Base-by-base conservation (phyloP, 257 asterid genomes). In the Petunia secreta region DNA sequence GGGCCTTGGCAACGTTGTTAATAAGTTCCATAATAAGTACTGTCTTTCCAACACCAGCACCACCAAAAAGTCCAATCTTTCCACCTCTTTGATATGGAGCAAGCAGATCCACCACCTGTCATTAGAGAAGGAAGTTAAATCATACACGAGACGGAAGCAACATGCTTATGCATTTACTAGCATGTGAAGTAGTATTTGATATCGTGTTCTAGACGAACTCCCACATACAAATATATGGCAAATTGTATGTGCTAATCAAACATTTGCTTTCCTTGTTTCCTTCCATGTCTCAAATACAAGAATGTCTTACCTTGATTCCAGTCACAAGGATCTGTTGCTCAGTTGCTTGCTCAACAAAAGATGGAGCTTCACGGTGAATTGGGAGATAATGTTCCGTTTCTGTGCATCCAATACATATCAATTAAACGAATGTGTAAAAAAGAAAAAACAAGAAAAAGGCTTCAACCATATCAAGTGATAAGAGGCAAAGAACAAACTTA, bases 21-120 rank as follows among this genome's bases (percentile, higher is more conserved):
- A 94, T 94, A 87, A 94, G 88, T 75, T 94, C 98, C 98, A 92
- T 94, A 80, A 94, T 94, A 88, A 94, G 98, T 55, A 94, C 97
- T 0, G 98, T 94, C 86, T 94, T 92, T 39, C 98, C 98, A 0
- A 94, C 98, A 81, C 98, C 98, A 80, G 98, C 98, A 87, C 98
- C 98, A 78, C 98, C 98, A 84, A 94, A 94, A 3, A 94, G 91
- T 53, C 98, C 98, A 89, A 94, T 94, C 89, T 94, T 94, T 54
- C 98, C 98, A 88, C 98, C 98, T 86, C 90, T 91, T 88, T 94
- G 98, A 92, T 94, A 92, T 0, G 98, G 98, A 5, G 98, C 98
- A 82, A 94, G 98, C 69, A 94, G 92, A 84, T 94, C 98, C 8
- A 94, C 98, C 7, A 94, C 98, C 97, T 94, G 84, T 48, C 34